phyloP scores from a whole-genome alignment of 1,284 basidiomycete genomes.

The Malassezia pachydermatis region DNA sequence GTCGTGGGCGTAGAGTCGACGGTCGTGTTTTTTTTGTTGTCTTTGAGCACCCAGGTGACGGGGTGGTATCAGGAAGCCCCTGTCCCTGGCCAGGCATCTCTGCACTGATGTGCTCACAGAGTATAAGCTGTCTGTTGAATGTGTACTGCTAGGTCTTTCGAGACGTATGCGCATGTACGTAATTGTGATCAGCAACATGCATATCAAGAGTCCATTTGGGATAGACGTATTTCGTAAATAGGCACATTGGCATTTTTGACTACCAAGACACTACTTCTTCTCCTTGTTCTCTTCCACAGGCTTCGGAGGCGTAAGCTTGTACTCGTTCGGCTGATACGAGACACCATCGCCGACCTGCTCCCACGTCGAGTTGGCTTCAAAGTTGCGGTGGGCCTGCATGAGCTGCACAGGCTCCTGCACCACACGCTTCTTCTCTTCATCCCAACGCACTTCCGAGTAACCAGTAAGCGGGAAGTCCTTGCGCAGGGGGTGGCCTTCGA shows the following conservation, averaged over 20 bases:
- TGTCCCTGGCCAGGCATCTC: slow-evolving; percentile 11
- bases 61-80: slow-evolving; percentile 14
- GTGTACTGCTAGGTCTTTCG: slow-evolving; percentile 3
- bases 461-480: slow-evolving; percentile 98
- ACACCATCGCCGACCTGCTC: slow-evolving; percentile 86
- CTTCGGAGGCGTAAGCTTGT: slow-evolving; percentile 50
- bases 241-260: not conserved
- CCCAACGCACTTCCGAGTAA: slow-evolving; percentile 93
- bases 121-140: slow-evolving; percentile 17
- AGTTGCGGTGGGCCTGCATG: slow-evolving; percentile 96
- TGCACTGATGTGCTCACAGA: slow-evolving; percentile 12
- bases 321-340: slow-evolving; percentile 54
- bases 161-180: slow-evolving; percentile 11
- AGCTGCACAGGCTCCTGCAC: slow-evolving; percentile 96
- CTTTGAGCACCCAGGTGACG: slow-evolving; percentile 15
- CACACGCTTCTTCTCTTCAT: slow-evolving; percentile 96
- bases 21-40: not conserved
- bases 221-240: not conserved
- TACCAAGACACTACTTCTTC: slow-evolving; percentile 27
- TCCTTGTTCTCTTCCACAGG: slow-evolving; percentile 47
- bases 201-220: too few relatives aligned
- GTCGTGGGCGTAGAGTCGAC: not conserved
- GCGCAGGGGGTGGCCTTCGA: slow-evolving; percentile 92
- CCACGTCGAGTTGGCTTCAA: slow-evolving; percentile 80
- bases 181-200: slow-evolving; percentile 16